Conservation (phyloP, 2,329 filamentous ascomycete genomes). For the Biscogniauxia mediterranea region DNA sequence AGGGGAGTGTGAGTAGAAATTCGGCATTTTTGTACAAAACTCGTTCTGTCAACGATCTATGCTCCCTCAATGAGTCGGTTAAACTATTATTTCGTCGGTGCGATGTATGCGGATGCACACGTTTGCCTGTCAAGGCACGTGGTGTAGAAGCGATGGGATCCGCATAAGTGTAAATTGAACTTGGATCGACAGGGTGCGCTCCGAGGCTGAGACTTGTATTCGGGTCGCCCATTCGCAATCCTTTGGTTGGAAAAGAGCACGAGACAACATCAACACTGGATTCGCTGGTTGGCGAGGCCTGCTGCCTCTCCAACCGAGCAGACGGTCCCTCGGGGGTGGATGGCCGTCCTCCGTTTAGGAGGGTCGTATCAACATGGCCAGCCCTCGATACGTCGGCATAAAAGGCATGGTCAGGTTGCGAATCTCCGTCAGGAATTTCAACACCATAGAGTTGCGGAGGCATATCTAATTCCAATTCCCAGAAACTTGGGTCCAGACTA, state of each 20-base stretch:
- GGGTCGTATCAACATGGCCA: constrained; percentile 47
- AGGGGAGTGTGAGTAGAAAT: constrained; percentile 61
- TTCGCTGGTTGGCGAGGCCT: constrained; percentile 55
- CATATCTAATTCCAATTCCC: constrained; percentile 45
- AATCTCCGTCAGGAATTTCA: constrained; percentile 29
- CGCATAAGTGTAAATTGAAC: constrained; percentile 43
- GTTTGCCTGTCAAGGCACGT: constrained; percentile 56
- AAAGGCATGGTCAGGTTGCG: constrained; percentile 39
- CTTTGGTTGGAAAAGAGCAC: constrained; percentile 61
- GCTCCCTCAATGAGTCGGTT: constrained; percentile 78
- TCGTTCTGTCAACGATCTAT: constrained; percentile 47
- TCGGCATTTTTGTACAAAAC: constrained; percentile 54
- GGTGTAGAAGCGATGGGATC: constrained; percentile 59
- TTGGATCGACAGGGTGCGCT: constrained; percentile 57
- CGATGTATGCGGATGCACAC: constrained; percentile 53
- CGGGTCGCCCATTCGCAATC: constrained; percentile 38
- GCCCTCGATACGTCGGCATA: constrained; percentile 46
- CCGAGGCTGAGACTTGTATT: constrained; percentile 44
- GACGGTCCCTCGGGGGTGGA: constrained; percentile 44
- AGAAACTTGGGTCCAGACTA: constrained; percentile 53
- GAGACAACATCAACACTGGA: constrained; percentile 61
- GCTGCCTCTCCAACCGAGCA: constrained; percentile 33
- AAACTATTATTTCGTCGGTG: constrained; percentile 88
- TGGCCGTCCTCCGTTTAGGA: constrained; percentile 43
- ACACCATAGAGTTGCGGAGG: constrained; percentile 46